phyloP scores from a whole-genome alignment of 2,329 filamentous ascomycete species.

The Drechslerella coelobrocha region DNA sequence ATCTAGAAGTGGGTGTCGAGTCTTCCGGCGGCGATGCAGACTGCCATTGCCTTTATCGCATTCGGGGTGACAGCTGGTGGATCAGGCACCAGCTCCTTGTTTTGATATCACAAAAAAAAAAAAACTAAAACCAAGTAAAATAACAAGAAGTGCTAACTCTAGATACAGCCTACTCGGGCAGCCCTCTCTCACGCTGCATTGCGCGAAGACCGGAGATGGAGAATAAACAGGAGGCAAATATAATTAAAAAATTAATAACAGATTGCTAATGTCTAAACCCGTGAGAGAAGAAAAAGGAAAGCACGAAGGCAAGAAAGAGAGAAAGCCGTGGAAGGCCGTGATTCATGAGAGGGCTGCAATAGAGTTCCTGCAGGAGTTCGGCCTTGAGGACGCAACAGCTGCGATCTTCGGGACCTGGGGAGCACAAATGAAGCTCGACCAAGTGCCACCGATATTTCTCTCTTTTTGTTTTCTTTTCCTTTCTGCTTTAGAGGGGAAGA shows the following conservation, averaged over 20 bases:
- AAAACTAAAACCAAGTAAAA: slow-evolving; percentile 29
- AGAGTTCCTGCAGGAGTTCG: slow-evolving; percentile 47
- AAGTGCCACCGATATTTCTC: slow-evolving; percentile 42
- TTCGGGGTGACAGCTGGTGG: slow-evolving; percentile 30
- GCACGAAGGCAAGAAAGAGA: slow-evolving; percentile 24
- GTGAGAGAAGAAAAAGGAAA: slow-evolving; percentile 12
- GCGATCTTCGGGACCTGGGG: slow-evolving; percentile 45
- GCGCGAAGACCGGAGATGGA: slow-evolving; percentile 29
- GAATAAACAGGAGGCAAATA: slow-evolving; percentile 38
- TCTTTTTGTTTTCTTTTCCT: no score
- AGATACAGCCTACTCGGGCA: slow-evolving; percentile 5
- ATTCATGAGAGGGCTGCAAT: slow-evolving; percentile 29
- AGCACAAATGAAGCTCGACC: slow-evolving; percentile 39
- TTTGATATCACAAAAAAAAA: slow-evolving; percentile 35
- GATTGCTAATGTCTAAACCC: not conserved
- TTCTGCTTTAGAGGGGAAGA: slow-evolving; percentile 1
- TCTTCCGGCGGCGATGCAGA: slow-evolving; percentile 27
- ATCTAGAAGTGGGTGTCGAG: slow-evolving; percentile 47
- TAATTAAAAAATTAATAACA: slow-evolving; percentile 3
- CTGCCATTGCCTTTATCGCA: slow-evolving; percentile 43
- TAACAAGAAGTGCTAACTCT: not conserved
- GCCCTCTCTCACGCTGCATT: slow-evolving; percentile 18
- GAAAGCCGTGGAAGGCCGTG: not conserved
- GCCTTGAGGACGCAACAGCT: slow-evolving; percentile 36
- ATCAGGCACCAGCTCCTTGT: slow-evolving; percentile 46